These are phyloP conservation scores for Chaetomidium leptoderma DNA, from an alignment of 495 filamentous ascomycete genomes.

Conservation along the genomic window DNA sequence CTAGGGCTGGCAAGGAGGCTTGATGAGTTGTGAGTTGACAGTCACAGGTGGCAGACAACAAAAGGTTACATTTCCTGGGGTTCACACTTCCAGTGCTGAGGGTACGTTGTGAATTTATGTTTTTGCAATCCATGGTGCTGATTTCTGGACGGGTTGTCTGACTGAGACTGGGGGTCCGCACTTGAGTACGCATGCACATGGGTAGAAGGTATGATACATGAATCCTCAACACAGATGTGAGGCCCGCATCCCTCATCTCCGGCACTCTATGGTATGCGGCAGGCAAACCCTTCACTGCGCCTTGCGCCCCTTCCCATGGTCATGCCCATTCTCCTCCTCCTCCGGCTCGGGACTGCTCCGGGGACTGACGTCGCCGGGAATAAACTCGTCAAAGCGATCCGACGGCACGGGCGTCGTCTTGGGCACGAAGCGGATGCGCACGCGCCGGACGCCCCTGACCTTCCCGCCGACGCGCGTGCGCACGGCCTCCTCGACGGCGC, in stretches of 20 bases:
- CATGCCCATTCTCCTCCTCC: conserved; percentile 33
- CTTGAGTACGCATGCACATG: not conserved
- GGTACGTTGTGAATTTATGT: not conserved
- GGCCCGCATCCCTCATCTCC: too few species aligned
- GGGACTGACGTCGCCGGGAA: conserved; percentile 59
- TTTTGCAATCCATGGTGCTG: not conserved
- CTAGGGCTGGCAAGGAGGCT: too few species aligned
- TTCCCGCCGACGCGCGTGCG: conserved; percentile 64
- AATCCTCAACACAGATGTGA: too few species aligned
- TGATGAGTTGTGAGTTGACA: too few species aligned
- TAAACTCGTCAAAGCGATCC: conserved; percentile 73
- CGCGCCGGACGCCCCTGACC: conserved; percentile 73
- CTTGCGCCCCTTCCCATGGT: conserved; percentile 9
- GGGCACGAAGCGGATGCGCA: conserved; percentile 78
- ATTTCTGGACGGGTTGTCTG: too few species aligned
- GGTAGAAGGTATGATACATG: not conserved
- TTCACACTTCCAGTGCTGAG: too few species aligned
- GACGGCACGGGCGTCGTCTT: conserved; percentile 42
- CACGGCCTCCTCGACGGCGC: conserved; percentile 65
- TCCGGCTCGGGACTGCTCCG: conserved; percentile 65
- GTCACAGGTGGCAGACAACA: too few species aligned
- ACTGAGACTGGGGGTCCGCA: too few species aligned
- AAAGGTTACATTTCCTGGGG: too few species aligned
- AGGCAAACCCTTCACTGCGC: conserved; percentile 1
- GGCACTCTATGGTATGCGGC: too few species aligned